Conservation (phyloP, 2,329 filamentous ascomycete genomes). For the Talaromyces sp. region DNA sequence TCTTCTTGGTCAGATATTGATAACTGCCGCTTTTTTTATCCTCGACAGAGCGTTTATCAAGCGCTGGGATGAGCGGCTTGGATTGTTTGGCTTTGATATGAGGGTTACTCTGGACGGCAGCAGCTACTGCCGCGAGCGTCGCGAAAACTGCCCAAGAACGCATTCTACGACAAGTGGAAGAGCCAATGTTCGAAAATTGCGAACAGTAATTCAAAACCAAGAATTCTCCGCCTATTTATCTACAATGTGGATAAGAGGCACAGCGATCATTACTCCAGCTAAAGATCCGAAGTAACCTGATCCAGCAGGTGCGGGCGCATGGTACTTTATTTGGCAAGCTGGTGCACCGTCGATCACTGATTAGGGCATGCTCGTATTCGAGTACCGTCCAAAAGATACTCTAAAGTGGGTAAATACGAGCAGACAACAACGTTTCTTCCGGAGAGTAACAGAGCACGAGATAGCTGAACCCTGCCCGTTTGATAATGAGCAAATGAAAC, state of each 20-base stretch:
- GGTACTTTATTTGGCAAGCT: not conserved
- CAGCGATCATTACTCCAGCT: not conserved
- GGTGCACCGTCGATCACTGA: not conserved
- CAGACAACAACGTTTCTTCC: not conserved
- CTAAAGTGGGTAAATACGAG: not conserved
- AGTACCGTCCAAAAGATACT: not conserved
- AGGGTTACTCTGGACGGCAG: slow-evolving; percentile 16
- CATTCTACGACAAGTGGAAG: not conserved
- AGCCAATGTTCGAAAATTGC: no score
- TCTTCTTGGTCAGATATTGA: slow-evolving; percentile 8
- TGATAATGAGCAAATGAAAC: not conserved
- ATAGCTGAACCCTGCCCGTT: not conserved
- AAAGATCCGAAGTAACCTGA: not conserved
- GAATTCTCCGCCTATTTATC: not conserved
- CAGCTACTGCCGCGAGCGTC: not conserved
- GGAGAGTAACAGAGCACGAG: not conserved
- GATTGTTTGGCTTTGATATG: slow-evolving; percentile 11
- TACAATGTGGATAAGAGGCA: not conserved
- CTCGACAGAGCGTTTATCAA: slow-evolving; percentile 9
- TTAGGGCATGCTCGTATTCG: not conserved
- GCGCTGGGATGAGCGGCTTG: not conserved
- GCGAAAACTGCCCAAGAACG: not conserved
- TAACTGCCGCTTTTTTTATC: not conserved
- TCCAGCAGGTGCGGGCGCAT: not conserved
- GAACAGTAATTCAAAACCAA: not conserved